Evolutionary conservation across 1,284 basidiomycete species (phyloP).

Genomic region (Cystobasidium sp.): DNA sequence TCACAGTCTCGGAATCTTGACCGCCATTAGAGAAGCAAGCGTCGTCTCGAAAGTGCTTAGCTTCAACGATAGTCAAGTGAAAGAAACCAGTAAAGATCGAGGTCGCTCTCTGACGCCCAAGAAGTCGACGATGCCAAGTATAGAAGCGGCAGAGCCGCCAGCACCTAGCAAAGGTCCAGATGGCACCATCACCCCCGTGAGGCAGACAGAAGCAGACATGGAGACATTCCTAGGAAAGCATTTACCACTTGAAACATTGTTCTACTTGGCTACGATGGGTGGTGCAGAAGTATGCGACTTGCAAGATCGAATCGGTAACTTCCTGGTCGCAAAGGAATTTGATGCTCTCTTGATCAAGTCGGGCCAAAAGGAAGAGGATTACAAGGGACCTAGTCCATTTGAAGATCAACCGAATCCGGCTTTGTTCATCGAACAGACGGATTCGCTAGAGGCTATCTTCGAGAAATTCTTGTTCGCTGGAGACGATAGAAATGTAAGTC

Average conservation of each 20-base stretch:
- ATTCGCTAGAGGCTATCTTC: constrained; percentile 61
- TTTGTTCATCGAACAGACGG: constrained; percentile 49
- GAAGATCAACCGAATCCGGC: constrained; percentile 48
- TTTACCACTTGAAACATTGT: constrained; percentile 73
- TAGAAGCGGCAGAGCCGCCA: constrained; percentile 43
- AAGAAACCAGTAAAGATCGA: constrained; percentile 39
- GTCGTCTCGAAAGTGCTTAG: constrained; percentile 76
- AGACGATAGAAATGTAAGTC: constrained; percentile 20
- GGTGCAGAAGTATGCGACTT: constrained; percentile 84
- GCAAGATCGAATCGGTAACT: constrained; percentile 73
- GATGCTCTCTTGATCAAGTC: constrained; percentile 79
- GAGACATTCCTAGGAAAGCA: constrained; percentile 66
- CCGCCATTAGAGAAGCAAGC: constrained; percentile 79
- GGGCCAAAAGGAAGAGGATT: constrained; percentile 58
- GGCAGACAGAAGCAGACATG: constrained; percentile 40
- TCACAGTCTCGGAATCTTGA: constrained; percentile 71
- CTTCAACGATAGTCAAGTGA: constrained; percentile 48
- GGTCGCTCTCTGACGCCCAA: constrained; percentile 45
- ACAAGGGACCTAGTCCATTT: constrained; percentile 60
- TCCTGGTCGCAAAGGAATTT: constrained; percentile 81
- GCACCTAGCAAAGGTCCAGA: neutral
- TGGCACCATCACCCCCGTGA: constrained; percentile 19
- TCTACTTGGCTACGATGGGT: constrained; percentile 89
- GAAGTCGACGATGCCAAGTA: constrained; percentile 48
- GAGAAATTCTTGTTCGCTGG: constrained; percentile 74